Evolutionary conservation across 2,329 filamentous ascomycete genomes (phyloP), one percentile per base, ranked within the genome.

Genomic region (Plectosphaerella cucumerina): DNA sequence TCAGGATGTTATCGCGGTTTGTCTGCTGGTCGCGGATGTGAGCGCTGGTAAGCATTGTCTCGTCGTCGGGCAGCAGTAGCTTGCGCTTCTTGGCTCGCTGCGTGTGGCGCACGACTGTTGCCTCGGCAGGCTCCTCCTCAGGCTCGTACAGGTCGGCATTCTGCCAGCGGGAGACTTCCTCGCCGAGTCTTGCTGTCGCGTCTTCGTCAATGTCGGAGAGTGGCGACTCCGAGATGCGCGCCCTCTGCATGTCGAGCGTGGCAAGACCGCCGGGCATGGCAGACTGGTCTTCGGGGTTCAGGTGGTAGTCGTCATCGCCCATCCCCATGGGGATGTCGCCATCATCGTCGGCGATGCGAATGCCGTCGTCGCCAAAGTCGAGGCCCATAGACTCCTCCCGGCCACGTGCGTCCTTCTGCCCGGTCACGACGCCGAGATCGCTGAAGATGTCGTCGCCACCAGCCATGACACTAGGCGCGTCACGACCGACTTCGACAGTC

Each of bases 401-500:
- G 21, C 81, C 80, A 17, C 67, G 70, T 50, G 78, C 73, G 26
- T 78, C 78, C 59, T 87, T 85, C 51, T 80, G 71, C 44, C 73
- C 75, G 10, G 78, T 65, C 53, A 79, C 73, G 5, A 82, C 70
- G 57, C 86, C 83, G 35, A 86, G 62, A 51, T 89, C 85, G 55
- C 80, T 81, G 53, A 86, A 72, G 49, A 92, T 81, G 57, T 89
- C 84, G 37, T 89, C 85, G 57, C 89, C 89, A 18, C 86, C 70
- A 2, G 83, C 75, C 44, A 82, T 78, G 21, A 86, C 76, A 15
- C 82, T 77, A 5, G 89, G 85, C 18, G 89, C 92, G 59, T 96
- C 87, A 84, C 93, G 88, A 63, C 93, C 94, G 60, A 90, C 78
- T 85, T 99, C 94, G 52, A 97, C 85, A 62, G 86, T 94, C 53